Base-by-base conservation (phyloP, 2,329 filamentous ascomycete species). In the Ophiosphaerella korrae region DNA sequence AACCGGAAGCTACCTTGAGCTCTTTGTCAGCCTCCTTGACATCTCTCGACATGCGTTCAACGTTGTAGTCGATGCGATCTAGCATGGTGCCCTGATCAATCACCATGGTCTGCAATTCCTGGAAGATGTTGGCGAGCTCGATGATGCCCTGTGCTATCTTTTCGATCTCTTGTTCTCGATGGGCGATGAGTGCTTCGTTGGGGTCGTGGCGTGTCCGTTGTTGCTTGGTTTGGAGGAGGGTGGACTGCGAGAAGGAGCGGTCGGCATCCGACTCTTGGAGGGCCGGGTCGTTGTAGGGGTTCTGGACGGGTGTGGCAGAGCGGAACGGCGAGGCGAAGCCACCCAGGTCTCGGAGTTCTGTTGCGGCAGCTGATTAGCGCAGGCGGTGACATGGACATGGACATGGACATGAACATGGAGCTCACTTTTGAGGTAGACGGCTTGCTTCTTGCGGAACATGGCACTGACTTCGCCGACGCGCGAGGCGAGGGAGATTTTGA, bases 111-210 rank as follows among this genome's bases (percentile, higher is more conserved):
- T 99, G 94, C 26, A 99, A 79, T 67, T 99, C 94, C 55, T 95
- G 90, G 78, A 99, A 99, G 43, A 99, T 90, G 72, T 97, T 94
- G 3, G 93, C 90, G 7, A 99, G 80, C 71, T 97, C 93, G 67
- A 99, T 97, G 74, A 99, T 97, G 50, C 94, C 93, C 71, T 97
- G 92, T 2, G 94, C 94, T 57, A 99, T 99, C 64, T 97, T 92
- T 69, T 96, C 95, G 66, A 99, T 99, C 74, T 97, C 94, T 35
- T 89, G 87, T 75, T 99, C 94, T 57, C 94, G 89, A 73, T 97
- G 94, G 54, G 88, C 84, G 63, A 99, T 97, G 33, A 85, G 85
- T 2, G 87, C 81, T 70, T 97, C 93, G 37, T 78, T 78, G 51
- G 87, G 88, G 51, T 87, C 84, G 26, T 89, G 77, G 49, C 84